These are phyloP conservation scores for Amylocarpus encephaloides DNA, from an alignment of 2,329 filamentous ascomycete species.

Conservation along the genomic window DNA sequence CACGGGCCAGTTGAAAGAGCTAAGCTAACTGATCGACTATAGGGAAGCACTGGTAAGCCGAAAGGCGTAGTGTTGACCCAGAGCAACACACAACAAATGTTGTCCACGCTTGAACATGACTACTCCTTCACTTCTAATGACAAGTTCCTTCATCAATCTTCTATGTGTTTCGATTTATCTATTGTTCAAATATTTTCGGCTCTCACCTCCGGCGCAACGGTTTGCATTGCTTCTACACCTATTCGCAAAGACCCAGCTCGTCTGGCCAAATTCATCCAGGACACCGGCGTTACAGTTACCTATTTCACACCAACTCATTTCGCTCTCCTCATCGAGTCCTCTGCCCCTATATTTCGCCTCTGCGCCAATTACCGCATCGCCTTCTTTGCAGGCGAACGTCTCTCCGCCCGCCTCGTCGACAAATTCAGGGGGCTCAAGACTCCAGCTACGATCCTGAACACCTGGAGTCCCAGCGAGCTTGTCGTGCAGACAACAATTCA, in stretches of 20 bases:
- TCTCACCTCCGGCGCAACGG: conserved; percentile 1
- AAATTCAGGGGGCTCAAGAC: not conserved
- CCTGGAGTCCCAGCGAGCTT: not conserved
- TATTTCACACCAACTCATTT: not conserved
- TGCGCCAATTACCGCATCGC: not conserved
- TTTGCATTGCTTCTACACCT: not conserved
- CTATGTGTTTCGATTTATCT: not conserved
- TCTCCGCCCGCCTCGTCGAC: not conserved
- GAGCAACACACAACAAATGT: not conserved
- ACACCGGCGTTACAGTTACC: not conserved
- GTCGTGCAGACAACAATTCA: not conserved
- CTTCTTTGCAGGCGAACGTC: not conserved
- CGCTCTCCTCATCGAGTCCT: not conserved
- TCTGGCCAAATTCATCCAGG: not conserved
- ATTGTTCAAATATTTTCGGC: conserved; percentile 3
- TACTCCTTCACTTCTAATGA: conserved; percentile 4
- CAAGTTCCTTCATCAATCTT: conserved; percentile 1
- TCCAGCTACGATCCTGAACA: conserved; percentile 2
- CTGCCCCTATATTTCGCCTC: not conserved
- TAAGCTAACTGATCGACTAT: not conserved
- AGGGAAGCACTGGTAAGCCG: conserved; percentile 2
- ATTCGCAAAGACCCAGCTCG: not conserved
- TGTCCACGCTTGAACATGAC: not conserved
- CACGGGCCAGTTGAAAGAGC: not conserved
- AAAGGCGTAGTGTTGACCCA: conserved; percentile 2